phyloP scores from a whole-genome alignment of 306 rosid genomes.

The Fragaria iinumae region DNA sequence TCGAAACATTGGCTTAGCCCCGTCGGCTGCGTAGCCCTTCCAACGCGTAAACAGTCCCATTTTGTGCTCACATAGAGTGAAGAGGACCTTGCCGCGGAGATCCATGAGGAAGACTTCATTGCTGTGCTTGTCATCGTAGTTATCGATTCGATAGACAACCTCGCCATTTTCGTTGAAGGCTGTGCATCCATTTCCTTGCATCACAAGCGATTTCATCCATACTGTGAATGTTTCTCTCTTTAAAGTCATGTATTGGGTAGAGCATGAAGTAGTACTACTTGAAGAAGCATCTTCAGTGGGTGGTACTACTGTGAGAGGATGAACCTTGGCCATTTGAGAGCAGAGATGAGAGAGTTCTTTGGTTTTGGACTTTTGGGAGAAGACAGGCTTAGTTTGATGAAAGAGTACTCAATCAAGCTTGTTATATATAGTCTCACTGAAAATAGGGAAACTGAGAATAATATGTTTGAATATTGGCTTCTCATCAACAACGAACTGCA shows the following conservation, averaged over 20 bases:
- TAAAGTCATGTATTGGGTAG: constrained; percentile 8
- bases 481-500: not conserved
- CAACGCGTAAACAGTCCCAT: constrained; percentile 6
- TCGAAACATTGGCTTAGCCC: constrained; percentile 26
- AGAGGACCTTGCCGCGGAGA: constrained; percentile 38
- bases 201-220: constrained; percentile 46
- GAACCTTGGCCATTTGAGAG: constrained; percentile 27
- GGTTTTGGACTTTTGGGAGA: not conserved
- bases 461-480: not conserved
- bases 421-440: not conserved
- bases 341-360: not conserved
- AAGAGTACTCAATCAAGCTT: not conserved
- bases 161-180: constrained; percentile 33
- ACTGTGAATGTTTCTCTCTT: constrained; percentile 32
- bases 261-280: not conserved
- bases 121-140: constrained; percentile 34
- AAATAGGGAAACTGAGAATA: not conserved
- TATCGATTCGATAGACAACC: constrained; percentile 37
- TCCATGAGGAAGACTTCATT: constrained; percentile 44
- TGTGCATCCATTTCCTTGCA: constrained; percentile 46
- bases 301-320: constrained; percentile 11
- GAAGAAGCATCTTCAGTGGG: constrained; percentile 4
- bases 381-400: not conserved
- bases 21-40: constrained; percentile 21
- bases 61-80: constrained; percentile 19